Base-by-base conservation (phyloP, 2,329 filamentous ascomycete species). In the Achaetomium macrosporum region DNA sequence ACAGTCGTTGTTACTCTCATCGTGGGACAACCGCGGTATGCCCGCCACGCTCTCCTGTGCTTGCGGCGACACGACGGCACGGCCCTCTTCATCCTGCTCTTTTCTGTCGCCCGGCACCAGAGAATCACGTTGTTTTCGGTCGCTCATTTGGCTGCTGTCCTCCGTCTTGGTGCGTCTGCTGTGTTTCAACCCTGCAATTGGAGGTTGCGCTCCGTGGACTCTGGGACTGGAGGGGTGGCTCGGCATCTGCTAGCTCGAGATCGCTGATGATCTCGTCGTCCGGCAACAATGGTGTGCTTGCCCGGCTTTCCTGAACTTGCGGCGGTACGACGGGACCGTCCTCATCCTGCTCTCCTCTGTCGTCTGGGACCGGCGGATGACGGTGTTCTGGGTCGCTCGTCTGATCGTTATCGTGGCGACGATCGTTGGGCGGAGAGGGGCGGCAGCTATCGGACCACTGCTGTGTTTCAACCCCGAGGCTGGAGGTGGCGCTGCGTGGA, bases 261-360 rank as follows among this genome's bases (percentile, higher is more conserved):
- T 48, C 44, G 41, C 11, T 41, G 25, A 16, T 45, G 16, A 33
- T 40, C 45, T 45, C 33, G 33, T 41, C 35, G 20, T 41, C 47
- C 30, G 43, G 35, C 40, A 52, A 46, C 11, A 15, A 25, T 33
- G 49, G 45, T 47, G 39, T 55, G 41, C 40, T 37, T 51, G 44
- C 40, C 48, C 42, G 47, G 16, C 46, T 48, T 36, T 53, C 51
- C 40, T 40, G 39, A 16, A 25, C 40, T 33, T 51, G 42, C 29
- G 49, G 42, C 49, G 20, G 42, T 42, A 31, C 42, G 49, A 29
- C 49, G 33, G 20, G 19, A 47, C 42, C 36, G 15, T 43, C 45
- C 20, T 47, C 31, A 41, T 19, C n/a, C 46, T 45, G 47, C 52
- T 54, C 39, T 54, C 37, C 47, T 42, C 42, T 50, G 44, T 52